A percentile compares a stretch with the other conserved stretches of the same genome.
Conservation (phyloP, 345 rosid genomes). For the Anacardium occidentale region DNA sequence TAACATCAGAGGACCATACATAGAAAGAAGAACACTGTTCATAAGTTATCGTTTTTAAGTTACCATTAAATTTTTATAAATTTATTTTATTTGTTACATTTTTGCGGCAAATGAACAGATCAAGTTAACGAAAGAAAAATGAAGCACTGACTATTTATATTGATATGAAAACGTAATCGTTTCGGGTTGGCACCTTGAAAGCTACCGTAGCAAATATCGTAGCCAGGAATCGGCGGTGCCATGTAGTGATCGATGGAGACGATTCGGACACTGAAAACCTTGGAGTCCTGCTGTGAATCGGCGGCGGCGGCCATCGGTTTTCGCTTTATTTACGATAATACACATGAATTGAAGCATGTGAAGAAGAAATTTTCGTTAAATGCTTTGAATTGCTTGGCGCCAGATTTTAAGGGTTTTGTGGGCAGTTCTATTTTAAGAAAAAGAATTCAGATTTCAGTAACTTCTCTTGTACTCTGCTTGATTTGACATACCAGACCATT, state of each 20-base stretch:
- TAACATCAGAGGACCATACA: too few species aligned
- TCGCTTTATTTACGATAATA: background rate
- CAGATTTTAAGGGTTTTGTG: constrained; percentile 2
- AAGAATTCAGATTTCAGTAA: background rate
- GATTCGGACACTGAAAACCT: constrained; percentile 71
- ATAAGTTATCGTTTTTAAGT: background rate
- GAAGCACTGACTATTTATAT: too few species aligned
- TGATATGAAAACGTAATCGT: background rate
- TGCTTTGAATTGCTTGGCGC: constrained; percentile 18
- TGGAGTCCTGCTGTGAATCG: constrained; percentile 48
- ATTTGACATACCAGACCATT: background rate
- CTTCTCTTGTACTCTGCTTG: background rate
- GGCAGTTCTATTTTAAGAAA: background rate
- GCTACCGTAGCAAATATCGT: constrained; percentile 75
- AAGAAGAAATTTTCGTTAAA: background rate
- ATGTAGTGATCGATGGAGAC: constrained; percentile 81
- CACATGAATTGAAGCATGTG: background rate
- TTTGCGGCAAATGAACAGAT: background rate
- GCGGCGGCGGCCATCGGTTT: constrained; percentile 27
- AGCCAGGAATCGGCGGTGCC: constrained; percentile 74
- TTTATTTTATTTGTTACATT: background rate
- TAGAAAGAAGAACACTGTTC: too few species aligned
- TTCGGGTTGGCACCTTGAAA: constrained; percentile 56
- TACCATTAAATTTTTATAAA: background rate
- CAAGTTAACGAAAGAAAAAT: background rate